Conservation (phyloP, 208 protist species). For the Trypanosoma boissoni region DNA sequence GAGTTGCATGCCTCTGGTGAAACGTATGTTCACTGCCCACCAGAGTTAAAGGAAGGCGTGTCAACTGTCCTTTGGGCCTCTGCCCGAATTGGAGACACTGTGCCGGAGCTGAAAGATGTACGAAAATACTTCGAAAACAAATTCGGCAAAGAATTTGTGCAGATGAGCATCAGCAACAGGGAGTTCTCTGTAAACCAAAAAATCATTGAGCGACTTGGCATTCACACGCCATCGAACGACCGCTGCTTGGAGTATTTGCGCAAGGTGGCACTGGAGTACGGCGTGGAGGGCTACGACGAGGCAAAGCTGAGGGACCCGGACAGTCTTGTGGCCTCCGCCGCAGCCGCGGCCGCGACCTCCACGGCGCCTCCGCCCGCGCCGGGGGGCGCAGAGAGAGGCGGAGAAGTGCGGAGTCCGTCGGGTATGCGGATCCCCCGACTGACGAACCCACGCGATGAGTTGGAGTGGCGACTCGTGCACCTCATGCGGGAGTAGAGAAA, state of each 20-base stretch:
- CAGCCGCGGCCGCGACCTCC: slow-evolving; percentile 19
- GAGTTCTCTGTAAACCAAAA: slow-evolving; percentile 89
- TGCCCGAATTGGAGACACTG: slow-evolving; percentile 54
- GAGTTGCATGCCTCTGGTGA: slow-evolving; percentile 45
- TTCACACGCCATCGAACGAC: slow-evolving; percentile 74
- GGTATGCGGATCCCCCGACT: slow-evolving; percentile 56
- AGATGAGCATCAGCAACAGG: slow-evolving; percentile 71
- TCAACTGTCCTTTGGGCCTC: slow-evolving; percentile 84
- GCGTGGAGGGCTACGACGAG: slow-evolving; percentile 73
- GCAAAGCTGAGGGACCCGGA: slow-evolving; percentile 59
- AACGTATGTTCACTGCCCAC: slow-evolving; percentile 37
- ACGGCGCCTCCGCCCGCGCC: slow-evolving; percentile 11
- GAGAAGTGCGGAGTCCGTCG: slow-evolving; percentile 46
- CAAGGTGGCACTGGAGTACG: slow-evolving; percentile 77
- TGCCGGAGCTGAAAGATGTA: slow-evolving; percentile 70
- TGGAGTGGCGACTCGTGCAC: slow-evolving; percentile 65
- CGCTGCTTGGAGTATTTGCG: slow-evolving; percentile 81
- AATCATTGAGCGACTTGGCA: slow-evolving; percentile 78
- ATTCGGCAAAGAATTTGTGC: slow-evolving; percentile 81
- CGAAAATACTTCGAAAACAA: slow-evolving; percentile 81
- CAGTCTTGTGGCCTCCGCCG: slow-evolving; percentile 56
- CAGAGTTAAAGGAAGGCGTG: slow-evolving; percentile 89
- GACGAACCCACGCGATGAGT: slow-evolving; percentile 48
- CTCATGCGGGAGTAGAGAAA: slow-evolving; percentile 46
- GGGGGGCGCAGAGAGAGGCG: slow-evolving; percentile 21